A percentile compares a stretch with the other conserved stretches of the same genome.
Evolutionary conservation across 345 rosid genomes (phyloP).

Genomic region (Raphanus sativus): DNA sequence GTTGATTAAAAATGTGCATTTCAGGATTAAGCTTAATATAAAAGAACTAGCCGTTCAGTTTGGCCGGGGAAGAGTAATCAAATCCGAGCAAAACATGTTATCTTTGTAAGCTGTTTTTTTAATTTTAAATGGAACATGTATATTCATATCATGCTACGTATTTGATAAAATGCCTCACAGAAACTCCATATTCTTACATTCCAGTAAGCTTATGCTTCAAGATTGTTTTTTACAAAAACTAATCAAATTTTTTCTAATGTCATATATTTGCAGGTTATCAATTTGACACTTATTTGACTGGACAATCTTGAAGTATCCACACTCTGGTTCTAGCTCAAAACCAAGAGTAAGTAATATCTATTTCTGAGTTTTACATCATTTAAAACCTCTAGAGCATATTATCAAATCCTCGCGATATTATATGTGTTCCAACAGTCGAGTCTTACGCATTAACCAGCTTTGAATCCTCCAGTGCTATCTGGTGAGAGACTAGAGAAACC

Average conservation of each 20-base stretch:
- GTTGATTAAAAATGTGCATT: neutral
- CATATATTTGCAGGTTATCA: neutral
- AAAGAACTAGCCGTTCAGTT: slow-evolving; percentile 81
- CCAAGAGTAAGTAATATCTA: neutral
- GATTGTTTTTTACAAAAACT: neutral
- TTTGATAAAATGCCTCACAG: slow-evolving; percentile 46
- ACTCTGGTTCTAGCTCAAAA: neutral
- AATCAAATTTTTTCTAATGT: neutral
- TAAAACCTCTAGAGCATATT: neutral
- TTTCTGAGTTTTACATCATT: neutral
- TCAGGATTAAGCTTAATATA: slow-evolving; percentile 66
- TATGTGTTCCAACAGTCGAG: neutral
- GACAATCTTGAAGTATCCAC: neutral
- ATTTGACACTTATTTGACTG: neutral
- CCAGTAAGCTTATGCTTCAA: neutral
- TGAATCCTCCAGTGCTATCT: neutral
- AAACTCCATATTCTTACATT: neutral
- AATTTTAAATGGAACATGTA: neutral
- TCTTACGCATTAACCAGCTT: neutral
- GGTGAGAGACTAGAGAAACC: neutral
- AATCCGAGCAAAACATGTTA: slow-evolving; percentile 63
- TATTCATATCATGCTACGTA: slow-evolving; percentile 22
- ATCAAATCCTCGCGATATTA: neutral
- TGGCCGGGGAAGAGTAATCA: slow-evolving; percentile 84
- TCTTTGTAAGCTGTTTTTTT: slow-evolving; percentile 54